These are phyloP conservation scores for Stephanodiscus triporus DNA, from an alignment of 108 stramenopile species.

Conservation along the genomic window DNA sequence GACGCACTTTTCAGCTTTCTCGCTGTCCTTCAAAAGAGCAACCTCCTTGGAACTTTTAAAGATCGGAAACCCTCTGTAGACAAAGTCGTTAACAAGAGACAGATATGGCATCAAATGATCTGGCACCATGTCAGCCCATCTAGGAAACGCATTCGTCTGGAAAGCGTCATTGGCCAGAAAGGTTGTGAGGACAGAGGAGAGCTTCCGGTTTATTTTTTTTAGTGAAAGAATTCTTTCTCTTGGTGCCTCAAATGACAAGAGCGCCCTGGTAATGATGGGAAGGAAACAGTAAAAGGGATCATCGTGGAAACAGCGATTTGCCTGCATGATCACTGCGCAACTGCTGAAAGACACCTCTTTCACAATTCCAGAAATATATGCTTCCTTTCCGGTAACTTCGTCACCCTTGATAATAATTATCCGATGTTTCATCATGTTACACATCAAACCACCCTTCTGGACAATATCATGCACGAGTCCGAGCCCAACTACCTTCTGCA, in stretches of 20 bases:
- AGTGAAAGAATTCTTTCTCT: constrained; percentile 20
- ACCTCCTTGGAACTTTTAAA: constrained; percentile 19
- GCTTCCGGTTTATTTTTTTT: constrained; percentile 16
- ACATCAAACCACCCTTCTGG: not conserved
- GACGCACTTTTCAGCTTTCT: constrained; percentile 29
- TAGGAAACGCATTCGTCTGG: constrained; percentile 10
- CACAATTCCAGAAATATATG: constrained; percentile 13
- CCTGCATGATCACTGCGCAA: constrained; percentile 18
- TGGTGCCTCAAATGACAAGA: constrained; percentile 16
- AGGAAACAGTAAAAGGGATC: constrained; percentile 35
- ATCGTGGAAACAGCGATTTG: constrained; percentile 33
- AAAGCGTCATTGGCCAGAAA: constrained; percentile 28
- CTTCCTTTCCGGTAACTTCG: constrained; percentile 17
- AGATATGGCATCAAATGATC: constrained; percentile 19
- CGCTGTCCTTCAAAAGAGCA: constrained; percentile 24
- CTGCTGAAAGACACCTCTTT: constrained; percentile 13
- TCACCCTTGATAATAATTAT: constrained; percentile 9
- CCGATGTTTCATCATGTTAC: constrained; percentile 8
- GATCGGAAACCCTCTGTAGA: constrained; percentile 29
- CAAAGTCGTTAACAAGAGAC: constrained; percentile 29
- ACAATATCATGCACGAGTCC: constrained; percentile 2
- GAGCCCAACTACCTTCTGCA: constrained; percentile 22
- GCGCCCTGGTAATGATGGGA: constrained; percentile 29
- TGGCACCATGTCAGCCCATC: constrained; percentile 8
- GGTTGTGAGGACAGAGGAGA: constrained; percentile 17